phyloP scores from a whole-genome alignment of 306 rosid genomes.

The Dicorynia guianensis region DNA sequence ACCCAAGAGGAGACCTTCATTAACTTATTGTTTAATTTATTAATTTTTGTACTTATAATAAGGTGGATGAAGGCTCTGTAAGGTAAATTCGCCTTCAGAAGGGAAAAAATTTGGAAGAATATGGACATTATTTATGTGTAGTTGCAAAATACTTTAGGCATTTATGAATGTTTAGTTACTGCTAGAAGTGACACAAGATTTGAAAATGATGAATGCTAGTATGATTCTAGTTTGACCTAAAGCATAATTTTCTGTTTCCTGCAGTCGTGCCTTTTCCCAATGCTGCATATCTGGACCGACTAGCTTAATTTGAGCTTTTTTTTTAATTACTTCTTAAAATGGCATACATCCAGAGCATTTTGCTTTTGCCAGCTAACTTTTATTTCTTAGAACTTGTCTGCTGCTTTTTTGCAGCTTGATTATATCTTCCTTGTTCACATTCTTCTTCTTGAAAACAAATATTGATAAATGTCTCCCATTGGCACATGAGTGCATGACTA shows the following conservation, averaged over 20 bases:
- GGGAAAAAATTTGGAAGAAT: too few relatives aligned
- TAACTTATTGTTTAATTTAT: neutral
- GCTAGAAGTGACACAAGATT: too few relatives aligned
- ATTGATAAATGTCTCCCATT: too few relatives aligned
- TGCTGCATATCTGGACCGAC: neutral
- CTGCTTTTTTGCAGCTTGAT: neutral
- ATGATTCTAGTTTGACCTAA: neutral
- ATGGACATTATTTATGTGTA: neutral
- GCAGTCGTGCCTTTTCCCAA: neutral
- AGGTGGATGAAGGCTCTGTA: neutral
- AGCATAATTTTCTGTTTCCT: neutral
- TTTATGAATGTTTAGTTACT: neutral
- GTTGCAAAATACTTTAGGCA: neutral
- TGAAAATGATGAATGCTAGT: too few relatives aligned
- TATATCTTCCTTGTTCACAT: neutral
- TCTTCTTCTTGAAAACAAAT: too few relatives aligned
- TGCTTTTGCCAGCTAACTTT: neutral
- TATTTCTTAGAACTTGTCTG: neutral
- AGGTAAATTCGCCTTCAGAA: neutral
- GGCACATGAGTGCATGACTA: too few relatives aligned
- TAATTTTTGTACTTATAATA: neutral
- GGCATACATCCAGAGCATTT: neutral
- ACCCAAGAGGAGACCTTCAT: too few relatives aligned
- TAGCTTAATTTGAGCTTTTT: conserved; percentile 3
- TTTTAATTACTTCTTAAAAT: neutral